These are phyloP conservation scores for Gryganskiella cystojenkinii DNA, from an alignment of 192 early-diverging fungal genomes.

Conservation along the genomic window DNA sequence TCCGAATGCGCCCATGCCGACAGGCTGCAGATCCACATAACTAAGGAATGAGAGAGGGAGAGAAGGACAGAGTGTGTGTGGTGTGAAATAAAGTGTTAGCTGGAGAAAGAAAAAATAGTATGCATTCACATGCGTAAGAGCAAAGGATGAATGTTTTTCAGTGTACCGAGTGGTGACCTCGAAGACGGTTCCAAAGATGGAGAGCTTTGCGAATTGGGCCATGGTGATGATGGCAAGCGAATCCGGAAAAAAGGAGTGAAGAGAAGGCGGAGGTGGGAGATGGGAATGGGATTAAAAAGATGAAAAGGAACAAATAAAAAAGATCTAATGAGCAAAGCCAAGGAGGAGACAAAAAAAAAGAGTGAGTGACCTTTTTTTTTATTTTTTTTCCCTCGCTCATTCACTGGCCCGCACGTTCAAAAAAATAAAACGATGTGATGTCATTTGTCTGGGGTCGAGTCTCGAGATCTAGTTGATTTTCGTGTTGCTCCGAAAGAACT, in stretches of 20 bases:
- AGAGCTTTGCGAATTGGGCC: slow-evolving; percentile 68
- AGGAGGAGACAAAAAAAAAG: neutral
- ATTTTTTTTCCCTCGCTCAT: neutral
- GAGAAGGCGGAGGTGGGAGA: neutral
- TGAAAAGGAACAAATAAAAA: neutral
- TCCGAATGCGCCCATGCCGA: slow-evolving; percentile 98
- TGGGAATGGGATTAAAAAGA: neutral
- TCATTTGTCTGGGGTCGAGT: too few species aligned
- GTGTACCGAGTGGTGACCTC: slow-evolving; percentile 72
- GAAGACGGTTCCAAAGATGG: slow-evolving; percentile 81
- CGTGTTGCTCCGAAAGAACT: too few species aligned
- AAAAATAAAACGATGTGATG: too few species aligned
- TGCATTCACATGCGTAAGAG: too few species aligned
- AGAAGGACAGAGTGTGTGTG: neutral
- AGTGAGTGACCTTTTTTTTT: neutral
- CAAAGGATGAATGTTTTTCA: slow-evolving; percentile 52
- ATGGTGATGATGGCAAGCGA: too few species aligned
- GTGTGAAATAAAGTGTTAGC: too few species aligned
- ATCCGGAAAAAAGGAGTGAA: neutral
- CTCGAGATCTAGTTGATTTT: too few species aligned
- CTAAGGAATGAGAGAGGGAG: slow-evolving; percentile 42
- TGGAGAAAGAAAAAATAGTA: too few species aligned
- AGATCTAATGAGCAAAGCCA: neutral
- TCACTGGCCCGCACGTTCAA: too few species aligned
- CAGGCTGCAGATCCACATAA: slow-evolving; percentile 92